Percentiles rank a stretch among this genome's conserved stretches.
phyloP scores from a whole-genome alignment of 2,329 filamentous ascomycete species.

The Colletotrichum sp. region DNA sequence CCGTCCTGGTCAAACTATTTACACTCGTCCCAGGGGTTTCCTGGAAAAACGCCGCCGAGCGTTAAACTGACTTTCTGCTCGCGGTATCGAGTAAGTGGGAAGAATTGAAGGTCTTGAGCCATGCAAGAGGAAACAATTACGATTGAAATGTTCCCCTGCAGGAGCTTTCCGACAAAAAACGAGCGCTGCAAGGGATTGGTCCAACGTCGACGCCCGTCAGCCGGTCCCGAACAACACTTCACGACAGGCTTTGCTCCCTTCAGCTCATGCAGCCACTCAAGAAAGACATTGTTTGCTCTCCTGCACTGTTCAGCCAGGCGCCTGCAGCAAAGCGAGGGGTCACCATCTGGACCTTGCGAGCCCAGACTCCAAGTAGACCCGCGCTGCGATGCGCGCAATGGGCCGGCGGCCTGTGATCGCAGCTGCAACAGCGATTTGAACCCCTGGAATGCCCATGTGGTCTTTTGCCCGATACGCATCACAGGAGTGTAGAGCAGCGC shows the following conservation, averaged over 20 bases:
- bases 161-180: background rate
- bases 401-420: background rate
- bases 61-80: background rate
- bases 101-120: background rate
- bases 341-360: background rate
- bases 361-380: background rate
- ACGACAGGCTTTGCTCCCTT: background rate
- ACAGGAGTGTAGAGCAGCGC: background rate
- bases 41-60: background rate
- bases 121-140: background rate
- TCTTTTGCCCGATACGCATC: conserved; percentile 3
- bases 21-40: background rate
- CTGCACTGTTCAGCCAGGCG: background rate
- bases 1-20: background rate
- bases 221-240: background rate
- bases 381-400: conserved; percentile 1
- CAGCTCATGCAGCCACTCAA: conserved; percentile 14
- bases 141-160: background rate
- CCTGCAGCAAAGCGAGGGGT: background rate
- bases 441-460: conserved; percentile 15
- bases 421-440: background rate
- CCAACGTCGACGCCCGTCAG: background rate
- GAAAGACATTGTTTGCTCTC: background rate
- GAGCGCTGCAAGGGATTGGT: background rate
- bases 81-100: background rate